Evolutionary conservation across 345 rosid genomes (phyloP), one percentile per base, ranked within the genome.

Genomic region (Syzygium oleosum): DNA sequence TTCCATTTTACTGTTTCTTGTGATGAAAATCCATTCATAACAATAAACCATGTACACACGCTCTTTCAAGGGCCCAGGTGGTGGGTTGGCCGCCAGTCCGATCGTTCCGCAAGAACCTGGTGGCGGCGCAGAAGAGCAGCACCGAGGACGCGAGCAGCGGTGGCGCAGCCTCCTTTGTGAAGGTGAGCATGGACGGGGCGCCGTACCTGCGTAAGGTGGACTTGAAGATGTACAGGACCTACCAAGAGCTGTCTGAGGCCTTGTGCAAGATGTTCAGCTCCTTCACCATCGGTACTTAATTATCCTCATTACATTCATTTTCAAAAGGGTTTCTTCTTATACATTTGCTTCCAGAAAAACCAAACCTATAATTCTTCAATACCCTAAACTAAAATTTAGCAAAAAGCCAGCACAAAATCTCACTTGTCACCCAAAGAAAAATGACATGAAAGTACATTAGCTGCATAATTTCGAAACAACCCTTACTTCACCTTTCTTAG

Each of bases 1-100:
- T 73, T 73, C 27, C 55, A 25, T 49, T 84, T 51, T 84, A 25
- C 55, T 17, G 85, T 84, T 84, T 21, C 23, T 51, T 51, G 12
- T 51, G 55, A 46, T 84, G 54, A 51, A 49, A 52, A 49, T 49
- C 55, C 21, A 29, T 84, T 51, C 17, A 23, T 84, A 1, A 49
- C 54, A 84, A 52, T 46, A 31, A 52, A 52, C 31, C 55, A 46
- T 52, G 22, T 51, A 5, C 55, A 21, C 83, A 12, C 49, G 21
- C 38, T 84, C 23, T 51, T 84, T 84, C 14, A 13, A 94, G 98
- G 97, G 94, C 96, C 85, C 99, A 95, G 51, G 96, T 96, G 16
- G 97, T 95, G 88, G 99, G 99, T n/a, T 97, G 99, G 99, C 99
- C 99, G 12, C 99, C 99, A 2, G 96, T 97, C 49, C 90, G 99